Evolutionary conservation across 805 yeast species (phyloP).

Genomic region (Pichia insulana): DNA sequence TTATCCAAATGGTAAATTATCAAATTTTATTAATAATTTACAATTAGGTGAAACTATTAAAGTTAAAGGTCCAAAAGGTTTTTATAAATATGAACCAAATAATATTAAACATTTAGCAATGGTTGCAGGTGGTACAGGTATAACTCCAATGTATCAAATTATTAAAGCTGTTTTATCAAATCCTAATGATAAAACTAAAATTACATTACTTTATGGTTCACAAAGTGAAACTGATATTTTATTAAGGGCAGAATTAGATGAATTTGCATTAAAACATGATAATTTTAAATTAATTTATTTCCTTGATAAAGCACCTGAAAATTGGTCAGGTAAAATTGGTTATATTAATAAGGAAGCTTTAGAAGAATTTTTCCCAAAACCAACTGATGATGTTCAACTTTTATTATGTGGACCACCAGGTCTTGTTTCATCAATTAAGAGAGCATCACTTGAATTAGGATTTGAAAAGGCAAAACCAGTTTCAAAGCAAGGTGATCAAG

Average conservation of each 20-base stretch:
- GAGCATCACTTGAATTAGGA: constrained; percentile 66
- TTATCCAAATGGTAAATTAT: constrained; percentile 78
- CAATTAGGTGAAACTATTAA: constrained; percentile 71
- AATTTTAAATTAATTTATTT: constrained; percentile 64
- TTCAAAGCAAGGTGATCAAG: constrained; percentile 82
- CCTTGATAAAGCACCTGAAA: constrained; percentile 61
- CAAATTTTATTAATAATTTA: constrained; percentile 62
- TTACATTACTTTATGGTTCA: constrained; percentile 72
- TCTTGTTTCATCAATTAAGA: constrained; percentile 79
- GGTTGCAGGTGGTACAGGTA: constrained; percentile 97
- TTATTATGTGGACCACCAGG: constrained; percentile 93
- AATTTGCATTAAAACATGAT: constrained; percentile 46
- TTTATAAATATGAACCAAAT: constrained; percentile 73
- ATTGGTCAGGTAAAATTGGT: constrained; percentile 75
- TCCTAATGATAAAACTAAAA: constrained; percentile 71
- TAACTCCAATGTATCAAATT: constrained; percentile 92
- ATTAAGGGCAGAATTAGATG: constrained; percentile 71
- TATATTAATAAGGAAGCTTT: constrained; percentile 72
- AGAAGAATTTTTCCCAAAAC: constrained; percentile 51
- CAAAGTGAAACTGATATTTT: constrained; percentile 73
- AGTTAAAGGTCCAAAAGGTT: constrained; percentile 88
- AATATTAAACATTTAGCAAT: constrained; percentile 67
- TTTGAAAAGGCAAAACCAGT: constrained; percentile 81
- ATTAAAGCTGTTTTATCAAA: constrained; percentile 71
- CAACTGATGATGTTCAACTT: constrained; percentile 55